A percentile compares a stretch with the other conserved stretches of the same genome.
These are phyloP conservation scores for Anthoceros angustus DNA, from an alignment of 225 moss, liverwort and hornwort genomes.

Conservation along the genomic window DNA sequence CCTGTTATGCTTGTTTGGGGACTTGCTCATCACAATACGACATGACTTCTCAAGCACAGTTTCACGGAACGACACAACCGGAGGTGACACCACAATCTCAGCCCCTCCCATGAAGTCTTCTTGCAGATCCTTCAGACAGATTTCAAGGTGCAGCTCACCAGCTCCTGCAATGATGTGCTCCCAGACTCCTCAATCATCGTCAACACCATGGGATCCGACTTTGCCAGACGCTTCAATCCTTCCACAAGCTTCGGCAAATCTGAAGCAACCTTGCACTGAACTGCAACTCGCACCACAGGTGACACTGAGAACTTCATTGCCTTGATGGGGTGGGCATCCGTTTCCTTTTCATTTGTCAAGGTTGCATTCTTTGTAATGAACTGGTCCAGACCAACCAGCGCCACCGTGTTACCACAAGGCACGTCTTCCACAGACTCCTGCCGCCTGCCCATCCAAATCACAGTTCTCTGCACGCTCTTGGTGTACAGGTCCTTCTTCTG, in stretches of 20 bases:
- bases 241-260: slow-evolving; percentile 31
- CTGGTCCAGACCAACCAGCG: slow-evolving; percentile 27
- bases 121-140: slow-evolving; percentile 33
- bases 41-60: slow-evolving; percentile 31
- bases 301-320: slow-evolving; percentile 37
- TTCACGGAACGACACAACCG: slow-evolving; percentile 29
- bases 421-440: slow-evolving; percentile 37
- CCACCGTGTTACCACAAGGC: slow-evolving; percentile 30
- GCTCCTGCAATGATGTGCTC: slow-evolving; percentile 38
- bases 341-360: slow-evolving; percentile 27
- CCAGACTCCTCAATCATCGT: slow-evolving; percentile 30
- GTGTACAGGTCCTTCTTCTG: slow-evolving; percentile 30
- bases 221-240: slow-evolving; percentile 27
- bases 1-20: slow-evolving; percentile 33
- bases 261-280: slow-evolving; percentile 30
- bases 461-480: slow-evolving; percentile 26
- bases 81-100: slow-evolving; percentile 31
- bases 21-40: slow-evolving; percentile 35
- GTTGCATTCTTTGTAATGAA: slow-evolving; percentile 37
- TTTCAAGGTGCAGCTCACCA: slow-evolving; percentile 34
- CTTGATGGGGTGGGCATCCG: slow-evolving; percentile 26
- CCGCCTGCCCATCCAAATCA: slow-evolving; percentile 33
- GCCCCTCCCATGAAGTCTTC: slow-evolving; percentile 37
- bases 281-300: slow-evolving; percentile 31
- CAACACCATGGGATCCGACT: slow-evolving; percentile 34